Base-by-base conservation (phyloP, 305 asterid genomes). In the Lippia alba region DNA sequence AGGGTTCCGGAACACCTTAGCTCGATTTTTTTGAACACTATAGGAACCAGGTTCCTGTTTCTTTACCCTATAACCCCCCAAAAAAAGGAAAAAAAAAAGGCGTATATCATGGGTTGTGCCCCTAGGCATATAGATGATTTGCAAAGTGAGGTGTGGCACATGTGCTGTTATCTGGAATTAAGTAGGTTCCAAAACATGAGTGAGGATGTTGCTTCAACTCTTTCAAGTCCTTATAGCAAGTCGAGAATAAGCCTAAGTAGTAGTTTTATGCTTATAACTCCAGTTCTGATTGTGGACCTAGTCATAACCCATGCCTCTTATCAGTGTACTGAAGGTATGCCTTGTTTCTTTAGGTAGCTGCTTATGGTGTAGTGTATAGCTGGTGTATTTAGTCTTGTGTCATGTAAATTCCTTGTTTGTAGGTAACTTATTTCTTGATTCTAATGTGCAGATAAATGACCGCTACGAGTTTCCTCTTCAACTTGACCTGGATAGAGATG, bases 401-500 rank as follows among this genome's bases (percentile, higher is more conserved):
- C 48, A 6, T 65, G 66, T 18, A 14, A 40, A 30, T 51, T 58
- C 49, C 24, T 16, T 34, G 4, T 39, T 58, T 46, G 64, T 17
- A 24, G 30, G 30, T 24, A 24, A 24, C 30, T 24, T 24, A 24
- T 67, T 65, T 19, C 61, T 53, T 54, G 70, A 15, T 81, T 72
- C 59, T 74, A 78, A 46, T 72, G 73, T 64, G 72, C 84, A 86
- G 91, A 74, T 86, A 74, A 86, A 86, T 77, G 89, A 86, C 75
- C 82, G 77, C 48, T 86, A 80, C 44, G 89, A 86, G 75, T 86
- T 86, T 60, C 91, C 91, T 12, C 81, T 84, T 63, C 82, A 86
- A 76, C 91, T 86, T 70, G 91, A 86, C 72, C 81, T 86, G 71
- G 91, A 86, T 67, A 82, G 81, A 77, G 85, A 80, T 61, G 64